Evolutionary conservation across 1,139 yeast species (phyloP), one percentile per base, ranked within the genome.

Genomic region (Keqinozyma sinolaborantium): DNA sequence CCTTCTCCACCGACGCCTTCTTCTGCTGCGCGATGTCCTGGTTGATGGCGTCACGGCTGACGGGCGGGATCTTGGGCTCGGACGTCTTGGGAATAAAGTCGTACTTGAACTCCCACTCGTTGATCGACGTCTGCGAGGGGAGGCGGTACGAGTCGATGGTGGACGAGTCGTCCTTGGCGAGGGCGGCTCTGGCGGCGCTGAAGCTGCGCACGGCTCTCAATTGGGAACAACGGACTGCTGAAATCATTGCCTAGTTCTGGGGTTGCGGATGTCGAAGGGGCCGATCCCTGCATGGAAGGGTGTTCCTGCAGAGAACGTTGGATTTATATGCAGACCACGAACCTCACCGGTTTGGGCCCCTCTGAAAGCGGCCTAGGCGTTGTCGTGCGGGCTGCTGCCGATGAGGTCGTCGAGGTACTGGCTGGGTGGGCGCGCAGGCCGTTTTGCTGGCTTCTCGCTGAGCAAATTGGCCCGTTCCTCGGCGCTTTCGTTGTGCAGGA

Each of bases 21-120:
- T 58, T 61, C 32, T 61, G 66, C 14, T 60, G 63, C 24, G 74
- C 75, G 43, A 67, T 62, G 42, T 69, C 74, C 38, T 65, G 74
- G 39, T 65, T 58, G 25, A 73, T 69, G 2, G 79, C 79, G 41
- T 72, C 73, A 15, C 63, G 58, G 31, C 73, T 66, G 33, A 73
- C 56, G 4, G 79, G 75, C 6, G 80, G 79, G 15, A 73, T 65
- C 49, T 73, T 70, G 14, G 77, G 72, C 32, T 66, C 66, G 8
- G 61, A 34, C 11, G 58, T 59, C 42, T 63, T 65, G 15, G 74
- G 74, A 33, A 67, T 59, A 40, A 64, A 69, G 47, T 69, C 74
- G 47, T 74, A 73, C 46, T 70, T 73, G 56, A 73, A 74, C 44
- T 65, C 75, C 67, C 70, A 60, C 51, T 73, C 70, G 46, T 59